A percentile compares a stretch with the other conserved stretches of the same genome.
Evolutionary conservation across 371 early-diverging fungal species (phyloP).

Genomic region (Nematocida sp.): DNA sequence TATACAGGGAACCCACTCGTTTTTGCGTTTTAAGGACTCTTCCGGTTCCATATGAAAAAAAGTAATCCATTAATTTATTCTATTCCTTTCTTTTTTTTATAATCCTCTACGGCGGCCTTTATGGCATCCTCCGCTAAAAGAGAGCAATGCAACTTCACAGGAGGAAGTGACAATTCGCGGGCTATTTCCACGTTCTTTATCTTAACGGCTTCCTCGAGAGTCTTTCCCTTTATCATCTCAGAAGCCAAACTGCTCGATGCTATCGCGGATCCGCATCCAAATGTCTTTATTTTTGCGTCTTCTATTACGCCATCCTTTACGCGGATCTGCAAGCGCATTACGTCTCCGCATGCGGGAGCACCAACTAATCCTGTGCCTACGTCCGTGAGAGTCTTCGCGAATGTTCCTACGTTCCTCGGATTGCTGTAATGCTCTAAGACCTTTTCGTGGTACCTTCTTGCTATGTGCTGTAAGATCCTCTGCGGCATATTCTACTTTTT

Average conservation of each 20-base stretch:
- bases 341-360: conserved; percentile 97
- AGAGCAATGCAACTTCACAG: conserved; percentile 94
- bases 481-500: neutral
- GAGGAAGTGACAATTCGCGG: conserved; percentile 83
- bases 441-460: conserved; percentile 65
- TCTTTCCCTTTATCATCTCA: conserved; percentile 84
- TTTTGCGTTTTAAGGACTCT: no score
- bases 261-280: conserved; percentile 97
- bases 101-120: conserved; percentile 87
- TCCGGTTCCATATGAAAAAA: conserved; percentile 7
- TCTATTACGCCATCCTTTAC: conserved; percentile 80
- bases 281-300: conserved; percentile 95
- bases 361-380: conserved; percentile 96
- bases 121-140: conserved; percentile 98
- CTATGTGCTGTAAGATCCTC: conserved; percentile 26
- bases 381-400: conserved; percentile 74
- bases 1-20: no score
- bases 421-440: conserved; percentile 85
- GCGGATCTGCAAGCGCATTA: conserved; percentile 93
- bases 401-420: conserved; percentile 91
- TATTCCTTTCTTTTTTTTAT: conserved; percentile 61
- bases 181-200: conserved; percentile 94
- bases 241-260: conserved; percentile 85
- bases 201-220: conserved; percentile 76
- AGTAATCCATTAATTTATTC: conserved; percentile 1